Evolutionary conservation across 768 basidiomycete species (phyloP), one percentile per base, ranked within the genome.

Genomic region (Erythrobasidium yunnanense): DNA sequence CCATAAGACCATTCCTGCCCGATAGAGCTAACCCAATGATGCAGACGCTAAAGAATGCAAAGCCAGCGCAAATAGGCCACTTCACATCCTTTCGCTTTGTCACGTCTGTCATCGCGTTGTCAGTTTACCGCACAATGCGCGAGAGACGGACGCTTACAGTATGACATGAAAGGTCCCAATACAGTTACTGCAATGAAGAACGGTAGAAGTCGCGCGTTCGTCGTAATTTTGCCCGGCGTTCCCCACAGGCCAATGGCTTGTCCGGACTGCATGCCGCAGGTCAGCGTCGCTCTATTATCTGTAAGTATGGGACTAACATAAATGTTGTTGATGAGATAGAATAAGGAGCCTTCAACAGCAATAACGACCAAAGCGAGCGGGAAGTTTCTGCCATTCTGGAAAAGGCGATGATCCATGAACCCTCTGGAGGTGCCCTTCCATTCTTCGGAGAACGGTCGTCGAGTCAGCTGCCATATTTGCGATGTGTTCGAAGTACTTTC

Each of bases 301-400:
- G 11, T 25, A 35, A 34, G 33, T 15, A 17, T n/a, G 2, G n/a
- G 2, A 33, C 25, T 20, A 13, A 20, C 2, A 20, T 65, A 65
- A 42, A 65, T 65, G 53, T 65, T 65, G 52, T 65, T 65, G 63
- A 55, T 33, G 3, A 55, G 2, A 51, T 55, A 65, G 52, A 65
- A 65, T 15, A 65, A 42, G 13, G 51, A 29, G 13, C 63, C 63
- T 23, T 65, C 63, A 20, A 65, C 63, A n/a, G 63, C 63, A 29
- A 65, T 23, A 42, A 65, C 33, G 52, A 65, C 49, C 17, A 38
- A 8, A 11, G 52, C 11, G 22, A 65, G 50, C 1, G 63, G 63
- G 35, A 65, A 65, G 52, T 65, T 65, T 50, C 63, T 50, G 34
- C 63, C 63, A 29, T 25, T 5, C 5, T 22, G 0, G 63, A 65